These are phyloP conservation scores for Penicillium malachiteum DNA, from an alignment of 495 filamentous ascomycete species.

Conservation along the genomic window DNA sequence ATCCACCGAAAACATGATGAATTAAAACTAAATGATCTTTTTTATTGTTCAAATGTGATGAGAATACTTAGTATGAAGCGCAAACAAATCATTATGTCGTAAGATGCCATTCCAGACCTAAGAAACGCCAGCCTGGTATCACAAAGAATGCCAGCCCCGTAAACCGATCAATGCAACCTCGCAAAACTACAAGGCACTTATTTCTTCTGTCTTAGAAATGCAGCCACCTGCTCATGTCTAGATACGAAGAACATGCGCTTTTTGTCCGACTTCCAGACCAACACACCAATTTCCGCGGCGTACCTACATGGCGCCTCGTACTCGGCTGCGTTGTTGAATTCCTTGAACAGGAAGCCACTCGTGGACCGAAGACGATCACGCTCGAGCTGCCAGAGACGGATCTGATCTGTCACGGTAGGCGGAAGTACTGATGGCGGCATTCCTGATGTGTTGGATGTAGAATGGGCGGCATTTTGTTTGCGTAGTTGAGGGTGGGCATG, in stretches of 20 bases:
- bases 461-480: slow-evolving; percentile 55
- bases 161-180: slow-evolving; percentile 4
- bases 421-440: slow-evolving; percentile 65
- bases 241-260: slow-evolving; percentile 86
- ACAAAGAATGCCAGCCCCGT: slow-evolving; percentile 3
- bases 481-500: slow-evolving; percentile 93
- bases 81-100: slow-evolving; percentile 16
- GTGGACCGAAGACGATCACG: slow-evolving; percentile 85
- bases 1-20: too few species aligned
- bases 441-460: slow-evolving; percentile 37
- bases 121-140: slow-evolving; percentile 4
- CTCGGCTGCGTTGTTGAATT: slow-evolving; percentile 73
- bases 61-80: not conserved
- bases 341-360: slow-evolving; percentile 82
- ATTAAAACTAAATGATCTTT: too few species aligned
- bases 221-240: slow-evolving; percentile 76
- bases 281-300: slow-evolving; percentile 88
- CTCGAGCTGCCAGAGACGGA: slow-evolving; percentile 95
- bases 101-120: slow-evolving; percentile 4
- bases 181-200: slow-evolving; percentile 1
- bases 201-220: slow-evolving; percentile 68
- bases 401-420: slow-evolving; percentile 96
- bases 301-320: slow-evolving; percentile 74
- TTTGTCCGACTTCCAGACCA: slow-evolving; percentile 78
- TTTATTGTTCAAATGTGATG: not conserved